These are phyloP conservation scores for Populus hybrid DNA, from an alignment of 441 rosid species.

Conservation along the genomic window DNA sequence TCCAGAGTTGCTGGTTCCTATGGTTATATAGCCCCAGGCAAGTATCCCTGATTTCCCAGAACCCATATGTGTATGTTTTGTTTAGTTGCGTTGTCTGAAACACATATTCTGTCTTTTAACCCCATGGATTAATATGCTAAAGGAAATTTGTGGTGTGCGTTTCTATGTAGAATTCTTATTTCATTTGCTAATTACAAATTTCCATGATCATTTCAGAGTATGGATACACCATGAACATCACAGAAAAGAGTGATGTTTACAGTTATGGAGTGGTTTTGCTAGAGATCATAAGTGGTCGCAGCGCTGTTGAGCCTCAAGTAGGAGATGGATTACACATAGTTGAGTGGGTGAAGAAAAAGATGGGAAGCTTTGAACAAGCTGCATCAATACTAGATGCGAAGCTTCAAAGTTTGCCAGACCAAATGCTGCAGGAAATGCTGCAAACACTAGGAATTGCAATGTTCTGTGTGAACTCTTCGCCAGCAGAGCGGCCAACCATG, in stretches of 20 bases:
- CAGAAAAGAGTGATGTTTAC: constrained; percentile 94
- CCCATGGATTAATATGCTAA: not conserved
- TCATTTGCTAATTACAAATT: constrained; percentile 3
- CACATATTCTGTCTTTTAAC: not conserved
- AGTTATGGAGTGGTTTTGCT: constrained; percentile 88
- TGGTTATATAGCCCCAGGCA: constrained; percentile 95
- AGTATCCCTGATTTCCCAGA: constrained; percentile 8
- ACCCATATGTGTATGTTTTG: not conserved
- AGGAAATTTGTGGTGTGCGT: not conserved
- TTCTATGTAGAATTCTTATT: not conserved
- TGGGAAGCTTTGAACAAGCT: constrained; percentile 93
- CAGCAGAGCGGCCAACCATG: constrained; percentile 85
- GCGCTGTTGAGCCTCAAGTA: constrained; percentile 62
- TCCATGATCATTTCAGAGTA: constrained; percentile 54
- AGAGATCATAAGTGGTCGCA: constrained; percentile 81
- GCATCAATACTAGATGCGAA: constrained; percentile 63
- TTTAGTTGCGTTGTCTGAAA: not conserved
- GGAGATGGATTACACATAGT: constrained; percentile 89
- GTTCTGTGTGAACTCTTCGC: constrained; percentile 91
- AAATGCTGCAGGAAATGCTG: constrained; percentile 92
- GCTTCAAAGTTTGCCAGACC: constrained; percentile 82
- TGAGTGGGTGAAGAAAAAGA: constrained; percentile 91
- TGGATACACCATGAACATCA: constrained; percentile 90
- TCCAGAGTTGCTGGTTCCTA: constrained; percentile 91
- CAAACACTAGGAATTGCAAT: constrained; percentile 90